Percentiles rank a stretch among this genome's conserved stretches.
Conservation (phyloP, 306 rosid species). For the Ochetophila trinervis region DNA sequence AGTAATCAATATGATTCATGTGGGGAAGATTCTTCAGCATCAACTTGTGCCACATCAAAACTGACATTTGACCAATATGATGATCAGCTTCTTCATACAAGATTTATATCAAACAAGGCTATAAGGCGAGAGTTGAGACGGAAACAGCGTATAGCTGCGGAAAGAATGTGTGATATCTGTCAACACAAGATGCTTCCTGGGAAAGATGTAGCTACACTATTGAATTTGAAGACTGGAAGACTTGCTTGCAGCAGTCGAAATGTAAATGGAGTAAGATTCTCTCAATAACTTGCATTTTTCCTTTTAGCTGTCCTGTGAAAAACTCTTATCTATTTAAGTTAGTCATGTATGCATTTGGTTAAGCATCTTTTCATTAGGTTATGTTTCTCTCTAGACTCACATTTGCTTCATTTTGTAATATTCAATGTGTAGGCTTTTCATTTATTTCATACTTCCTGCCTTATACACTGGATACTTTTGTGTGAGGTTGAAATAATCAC, state of each 20-base stretch:
- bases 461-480: constrained; percentile 77
- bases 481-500: constrained; percentile 61
- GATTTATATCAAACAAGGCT: constrained; percentile 57
- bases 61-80: constrained; percentile 42
- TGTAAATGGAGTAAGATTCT: constrained; percentile 63
- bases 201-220: constrained; percentile 82
- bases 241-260: constrained; percentile 86
- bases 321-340: constrained; percentile 5
- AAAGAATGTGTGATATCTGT: constrained; percentile 83
- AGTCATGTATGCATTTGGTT: no score
- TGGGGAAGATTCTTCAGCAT: constrained; percentile 58
- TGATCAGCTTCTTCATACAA: constrained; percentile 49
- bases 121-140: constrained; percentile 72
- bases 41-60: constrained; percentile 36
- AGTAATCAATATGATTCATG: constrained; percentile 59
- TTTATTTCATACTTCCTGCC: constrained; percentile 79
- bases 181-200: constrained; percentile 90
- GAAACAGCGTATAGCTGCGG: constrained; percentile 69
- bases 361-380: no score
- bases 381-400: neutral
- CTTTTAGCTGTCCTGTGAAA: constrained; percentile 7
- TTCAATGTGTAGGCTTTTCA: constrained; percentile 66
- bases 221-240: constrained; percentile 72
- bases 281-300: constrained; percentile 9
- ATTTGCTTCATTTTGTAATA: constrained; percentile 11